Conservation (phyloP, 768 basidiomycete genomes). For the Zangia roseola region DNA sequence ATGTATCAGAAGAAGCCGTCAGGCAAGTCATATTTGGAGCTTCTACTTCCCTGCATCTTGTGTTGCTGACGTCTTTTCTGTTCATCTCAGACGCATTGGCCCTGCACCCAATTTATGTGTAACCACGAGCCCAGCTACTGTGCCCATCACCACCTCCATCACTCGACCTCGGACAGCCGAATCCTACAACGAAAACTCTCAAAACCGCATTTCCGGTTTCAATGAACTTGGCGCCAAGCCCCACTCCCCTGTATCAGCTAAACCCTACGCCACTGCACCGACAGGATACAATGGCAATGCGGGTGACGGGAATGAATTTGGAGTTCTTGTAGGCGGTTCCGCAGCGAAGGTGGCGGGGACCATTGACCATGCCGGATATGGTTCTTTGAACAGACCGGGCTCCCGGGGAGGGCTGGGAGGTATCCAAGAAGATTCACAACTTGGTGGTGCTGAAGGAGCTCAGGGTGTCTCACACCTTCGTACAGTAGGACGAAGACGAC, state of each 20-base stretch:
- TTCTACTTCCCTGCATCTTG: not conserved
- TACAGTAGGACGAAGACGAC: conserved; percentile 28
- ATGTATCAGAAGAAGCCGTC: conserved; percentile 71
- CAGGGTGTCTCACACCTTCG: conserved; percentile 9
- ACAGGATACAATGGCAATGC: conserved; percentile 18
- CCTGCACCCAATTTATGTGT: conserved; percentile 41
- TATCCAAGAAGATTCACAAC: conserved; percentile 22
- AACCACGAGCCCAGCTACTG: conserved; percentile 28
- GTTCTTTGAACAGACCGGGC: conserved; percentile 13
- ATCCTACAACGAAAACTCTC: conserved; percentile 11
- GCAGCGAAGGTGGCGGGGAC: conserved; percentile 15
- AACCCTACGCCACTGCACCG: conserved; percentile 33
- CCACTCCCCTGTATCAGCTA: conserved; percentile 17
- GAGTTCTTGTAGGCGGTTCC: conserved; percentile 14
- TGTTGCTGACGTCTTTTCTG: not conserved
- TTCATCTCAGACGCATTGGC: conserved; percentile 45
- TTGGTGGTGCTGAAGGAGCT: conserved; percentile 3
- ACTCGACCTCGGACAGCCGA: conserved; percentile 24
- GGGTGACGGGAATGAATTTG: conserved; percentile 23
- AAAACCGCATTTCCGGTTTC: conserved; percentile 4
- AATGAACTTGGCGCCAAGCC: conserved; percentile 6
- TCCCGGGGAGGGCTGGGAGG: conserved; percentile 19
- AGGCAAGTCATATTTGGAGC: conserved; percentile 29
- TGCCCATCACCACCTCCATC: conserved; percentile 25
- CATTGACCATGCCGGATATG: conserved; percentile 30